Evolutionary conservation across 1,284 basidiomycete species (phyloP), one percentile per base, ranked within the genome.

Genomic region (Cystobasidium sp.): DNA sequence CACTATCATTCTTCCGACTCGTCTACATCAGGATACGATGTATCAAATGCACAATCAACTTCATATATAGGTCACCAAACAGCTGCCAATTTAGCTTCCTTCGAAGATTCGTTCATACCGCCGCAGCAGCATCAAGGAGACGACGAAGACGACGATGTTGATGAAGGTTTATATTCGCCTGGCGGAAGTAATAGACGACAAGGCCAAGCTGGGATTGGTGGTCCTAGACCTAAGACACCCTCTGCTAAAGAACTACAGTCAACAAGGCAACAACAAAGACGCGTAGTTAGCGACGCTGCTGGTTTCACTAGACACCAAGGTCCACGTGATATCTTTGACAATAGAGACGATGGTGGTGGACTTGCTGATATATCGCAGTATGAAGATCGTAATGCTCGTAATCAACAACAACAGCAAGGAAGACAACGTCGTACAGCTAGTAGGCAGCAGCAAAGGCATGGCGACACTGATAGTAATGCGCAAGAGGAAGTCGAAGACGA

Each of bases 41-140:
- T 12, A 18, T 53, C 66, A 18, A 16, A 58, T 18, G 46, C 55
- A 16, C 58, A 68, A 18, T 53, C 66, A 18, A 3, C 43, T 18
- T 59, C 55, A 3, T 68, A 68, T 39, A 55, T 58, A 41, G 63
- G 63, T n/a, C 70, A 73, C 22, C 58, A 63, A 31, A 71, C 69
- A 43, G 69, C 69, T 39, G 44, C 59, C 14, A 64, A 71, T 31
- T 59, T 73, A 52, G 63, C 47, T 44, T 73, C 70, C 9, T 73
- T 73, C 31, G 70, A 73, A 73, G 70, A 73, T n/a, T 73, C 70
- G 22, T 73, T 73, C 70, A 37, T 62, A 6, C 70, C 70, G 14
- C 31, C 37, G 24, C 22, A 37, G 20, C 24, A 51, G 46, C 20
- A 20, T 12, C 6, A 37, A 67, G 65, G 22, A 14, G 55, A 31